Evolutionary conservation across 2,329 filamentous ascomycete genomes (phyloP).

Genomic region (Talaromyces sp.): DNA sequence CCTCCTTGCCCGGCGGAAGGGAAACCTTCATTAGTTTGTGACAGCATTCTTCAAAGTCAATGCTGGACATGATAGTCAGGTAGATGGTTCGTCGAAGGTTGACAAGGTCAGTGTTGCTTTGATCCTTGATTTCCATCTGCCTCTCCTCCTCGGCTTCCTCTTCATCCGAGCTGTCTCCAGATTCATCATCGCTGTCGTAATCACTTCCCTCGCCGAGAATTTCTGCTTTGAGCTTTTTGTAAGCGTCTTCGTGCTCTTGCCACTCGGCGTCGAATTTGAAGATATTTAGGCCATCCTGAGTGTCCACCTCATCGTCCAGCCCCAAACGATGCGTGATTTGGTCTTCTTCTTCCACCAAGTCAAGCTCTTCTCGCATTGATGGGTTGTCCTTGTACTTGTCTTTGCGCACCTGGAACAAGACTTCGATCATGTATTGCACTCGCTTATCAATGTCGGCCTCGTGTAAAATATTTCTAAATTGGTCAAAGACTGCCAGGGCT

Average conservation of each 20-base stretch:
- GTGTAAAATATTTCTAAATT: constrained; percentile 91
- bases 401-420: constrained; percentile 92
- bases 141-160: constrained; percentile 73
- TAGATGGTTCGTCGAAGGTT: constrained; percentile 93
- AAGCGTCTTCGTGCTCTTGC: constrained; percentile 86
- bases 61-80: constrained; percentile 93
- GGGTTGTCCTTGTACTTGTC: constrained; percentile 96
- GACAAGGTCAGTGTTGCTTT: constrained; percentile 92
- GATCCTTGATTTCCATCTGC: constrained; percentile 93
- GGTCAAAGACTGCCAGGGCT: constrained; percentile 86
- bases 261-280: constrained; percentile 92
- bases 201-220: constrained; percentile 93
- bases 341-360: constrained; percentile 95
- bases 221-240: constrained; percentile 84
- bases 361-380: constrained; percentile 84
- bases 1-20: constrained; percentile 78
- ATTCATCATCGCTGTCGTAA: constrained; percentile 64
- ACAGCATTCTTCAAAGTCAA: constrained; percentile 92
- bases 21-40: constrained; percentile 97
- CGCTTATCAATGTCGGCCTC: constrained; percentile 96
- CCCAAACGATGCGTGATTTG: constrained; percentile 88
- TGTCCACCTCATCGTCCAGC: constrained; percentile 77
- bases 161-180: constrained; percentile 60
- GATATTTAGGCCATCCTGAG: constrained; percentile 84
- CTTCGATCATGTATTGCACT: constrained; percentile 99